Evolutionary conservation across 805 yeast genomes (phyloP), one percentile per base, ranked within the genome.

Genomic region (Blastobotrys muscicola): DNA sequence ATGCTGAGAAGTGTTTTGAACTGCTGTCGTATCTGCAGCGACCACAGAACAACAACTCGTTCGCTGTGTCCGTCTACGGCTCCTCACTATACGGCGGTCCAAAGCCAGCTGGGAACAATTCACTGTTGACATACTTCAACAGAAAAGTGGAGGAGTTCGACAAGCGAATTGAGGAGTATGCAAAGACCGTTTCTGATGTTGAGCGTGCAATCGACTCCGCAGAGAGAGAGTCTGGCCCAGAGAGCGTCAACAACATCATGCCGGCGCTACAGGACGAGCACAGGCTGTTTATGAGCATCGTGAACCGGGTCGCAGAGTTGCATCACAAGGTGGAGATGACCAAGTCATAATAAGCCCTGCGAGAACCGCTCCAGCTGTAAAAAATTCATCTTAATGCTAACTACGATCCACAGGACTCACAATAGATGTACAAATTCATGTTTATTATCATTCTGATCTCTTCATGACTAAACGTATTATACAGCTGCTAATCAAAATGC

Each of bases 291-390:
- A 78, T 82, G 76, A 83, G 81, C 56, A 67, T 82, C 41, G 80
- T 85, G 43, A 83, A 80, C 54, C 69, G 74, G 14, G 76, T 82
- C 55, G 87, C 89, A 3, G 85, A 78, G 54, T 64, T 80, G 32
- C 89, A 82, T 58, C 77, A 73, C 42, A 64, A 66, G 11, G 72
- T 70, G 2, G 66, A 61, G 26, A 20, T 20, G 26, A 20, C 6
- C 26, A 20, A 20, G 26, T 20, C 26, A 20, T 20, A 20, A 20
- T n/a, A n/a, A n/a, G n/a, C n/a, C n/a, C n/a, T n/a, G n/a, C n/a
- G n/a, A n/a, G n/a, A n/a, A n/a, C n/a, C n/a, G n/a, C n/a, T n/a
- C n/a, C n/a, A n/a, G n/a, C n/a, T n/a, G n/a, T n/a, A n/a, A n/a
- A n/a, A n/a, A n/a, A n/a, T n/a, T n/a, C n/a, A n/a, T 20, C 26